Conservation (phyloP, 495 filamentous ascomycete genomes). For the Penicillium verhagenii region DNA sequence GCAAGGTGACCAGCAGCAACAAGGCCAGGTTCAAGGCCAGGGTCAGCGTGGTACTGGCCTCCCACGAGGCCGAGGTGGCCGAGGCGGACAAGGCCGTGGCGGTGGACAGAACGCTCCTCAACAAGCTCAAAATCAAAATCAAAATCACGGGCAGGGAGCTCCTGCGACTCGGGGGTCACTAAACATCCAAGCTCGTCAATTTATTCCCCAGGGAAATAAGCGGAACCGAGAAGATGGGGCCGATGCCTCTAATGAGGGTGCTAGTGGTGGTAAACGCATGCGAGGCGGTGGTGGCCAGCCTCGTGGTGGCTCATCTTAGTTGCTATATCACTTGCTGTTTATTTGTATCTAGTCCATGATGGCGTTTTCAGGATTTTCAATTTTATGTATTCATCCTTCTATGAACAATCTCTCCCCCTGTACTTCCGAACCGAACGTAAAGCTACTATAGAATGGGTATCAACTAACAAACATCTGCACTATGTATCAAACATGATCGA, state of each 20-base stretch:
- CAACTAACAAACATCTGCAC: neutral
- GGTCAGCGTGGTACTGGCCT: slow-evolving; percentile 42
- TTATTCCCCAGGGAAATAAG: slow-evolving; percentile 65
- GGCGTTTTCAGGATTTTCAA: neutral
- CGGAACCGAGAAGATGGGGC: slow-evolving; percentile 61
- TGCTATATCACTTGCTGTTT: neutral
- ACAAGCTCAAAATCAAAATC: too few relatives aligned
- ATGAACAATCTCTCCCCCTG: neutral
- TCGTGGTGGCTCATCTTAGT: slow-evolving; percentile 21
- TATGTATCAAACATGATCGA: neutral
- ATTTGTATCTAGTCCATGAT: slow-evolving; percentile 3
- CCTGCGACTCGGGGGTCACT: slow-evolving; percentile 38
- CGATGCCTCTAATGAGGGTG: slow-evolving; percentile 40
- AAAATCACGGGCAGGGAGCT: slow-evolving; percentile 34
- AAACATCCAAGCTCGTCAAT: slow-evolving; percentile 57
- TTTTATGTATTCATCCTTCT: neutral
- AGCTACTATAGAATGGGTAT: neutral
- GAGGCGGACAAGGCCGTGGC: slow-evolving; percentile 47
- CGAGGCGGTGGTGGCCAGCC: slow-evolving; percentile 40
- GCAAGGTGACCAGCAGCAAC: slow-evolving; percentile 21
- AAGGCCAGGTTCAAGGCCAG: slow-evolving; percentile 18
- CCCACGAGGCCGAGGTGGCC: slow-evolving; percentile 45
- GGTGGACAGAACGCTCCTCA: slow-evolving; percentile 36
- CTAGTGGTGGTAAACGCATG: slow-evolving; percentile 51
- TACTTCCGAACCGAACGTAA: too few relatives aligned